Conservation (phyloP, 1,284 basidiomycete genomes). For the Clitocybe nebularis region DNA sequence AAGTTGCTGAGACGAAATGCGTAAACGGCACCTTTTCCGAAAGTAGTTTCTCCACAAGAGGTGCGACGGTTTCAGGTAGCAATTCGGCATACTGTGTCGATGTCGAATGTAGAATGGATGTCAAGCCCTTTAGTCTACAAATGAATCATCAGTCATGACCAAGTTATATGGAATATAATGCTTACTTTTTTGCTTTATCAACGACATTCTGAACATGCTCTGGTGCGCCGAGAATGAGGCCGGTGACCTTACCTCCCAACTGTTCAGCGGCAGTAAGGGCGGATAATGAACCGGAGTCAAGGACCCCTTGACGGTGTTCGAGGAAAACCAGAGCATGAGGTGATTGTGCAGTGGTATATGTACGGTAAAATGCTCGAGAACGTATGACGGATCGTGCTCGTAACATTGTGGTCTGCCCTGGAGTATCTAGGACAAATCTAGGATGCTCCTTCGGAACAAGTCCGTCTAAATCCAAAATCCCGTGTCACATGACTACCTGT, state of each 20-base stretch:
- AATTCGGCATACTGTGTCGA: conserved; percentile 49
- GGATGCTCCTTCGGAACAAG: background rate
- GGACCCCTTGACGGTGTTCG: conserved; percentile 18
- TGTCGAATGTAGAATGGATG: conserved; percentile 45
- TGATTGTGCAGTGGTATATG: conserved; percentile 17
- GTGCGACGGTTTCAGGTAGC: conserved; percentile 49
- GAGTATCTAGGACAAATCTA: background rate
- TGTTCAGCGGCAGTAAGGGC: conserved; percentile 36
- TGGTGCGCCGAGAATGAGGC: conserved; percentile 78
- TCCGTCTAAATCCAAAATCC: background rate
- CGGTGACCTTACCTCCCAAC: conserved; percentile 85
- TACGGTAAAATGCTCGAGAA: conserved; percentile 17
- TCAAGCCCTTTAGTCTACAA: conserved; percentile 45
- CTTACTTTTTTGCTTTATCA: conserved; percentile 78
- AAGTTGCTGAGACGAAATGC: conserved; percentile 77
- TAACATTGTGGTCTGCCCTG: conserved; percentile 14
- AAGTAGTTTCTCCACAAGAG: conserved; percentile 53
- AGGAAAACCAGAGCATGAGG: conserved; percentile 22
- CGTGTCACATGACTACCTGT: conserved; percentile 2
- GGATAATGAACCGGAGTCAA: conserved; percentile 19
- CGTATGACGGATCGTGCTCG: conserved; percentile 13
- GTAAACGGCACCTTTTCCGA: conserved; percentile 62
- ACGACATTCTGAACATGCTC: conserved; percentile 69
- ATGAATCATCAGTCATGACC: background rate
- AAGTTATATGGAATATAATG: background rate